Evolutionary conservation across 805 yeast species (phyloP), one percentile per base, ranked within the genome.

Genomic region (Metschnikowia bowlesiae): DNA sequence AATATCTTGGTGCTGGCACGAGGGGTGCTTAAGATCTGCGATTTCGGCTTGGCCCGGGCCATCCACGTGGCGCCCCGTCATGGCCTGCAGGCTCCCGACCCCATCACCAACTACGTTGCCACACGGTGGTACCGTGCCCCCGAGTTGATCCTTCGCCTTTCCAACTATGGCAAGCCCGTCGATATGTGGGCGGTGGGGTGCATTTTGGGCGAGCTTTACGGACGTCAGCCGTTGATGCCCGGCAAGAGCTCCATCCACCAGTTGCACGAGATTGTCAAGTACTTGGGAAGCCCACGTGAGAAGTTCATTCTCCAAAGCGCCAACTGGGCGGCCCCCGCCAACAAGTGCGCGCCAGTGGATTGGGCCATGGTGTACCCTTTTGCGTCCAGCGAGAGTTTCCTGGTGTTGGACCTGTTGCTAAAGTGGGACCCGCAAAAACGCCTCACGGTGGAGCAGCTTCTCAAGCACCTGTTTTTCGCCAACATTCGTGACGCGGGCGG

Each of bases 101-200:
- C 79, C 13, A 87, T 87, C 29, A 87, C 96, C 9, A 84, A 82
- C 58, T 91, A 91, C 62, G 97, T 91, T 26, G 97, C 97, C 0
- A 91, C 97, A 0, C 71, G 97, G 51, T 91, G 97, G 96, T 91
- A 91, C 62, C 74, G 98, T 41, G 97, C 97, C 0, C 98, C 98
- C 0, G 98, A 91, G 61, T 73, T 91, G 44, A 80, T 91, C 40
- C 66, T 90, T 33, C 77, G 87, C 9, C 74, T 78, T 50, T 76
- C 74, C 46, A 61, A 58, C 14, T 89, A 89, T 62, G 77, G 82
- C 3, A 85, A 85, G 49, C 65, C 77, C 26, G 85, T 91, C 43
- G 98, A 91, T 65, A 74, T 91, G 73, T 91, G 98, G 98, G 90
- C 97, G 0, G 81, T 85, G 8, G 98, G 97, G 1, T 91, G 97